Percentiles rank a stretch among this genome's conserved stretches.
Evolutionary conservation across 2,329 filamentous ascomycete species (phyloP).

Genomic region (Leptosphaerulina australis): DNA sequence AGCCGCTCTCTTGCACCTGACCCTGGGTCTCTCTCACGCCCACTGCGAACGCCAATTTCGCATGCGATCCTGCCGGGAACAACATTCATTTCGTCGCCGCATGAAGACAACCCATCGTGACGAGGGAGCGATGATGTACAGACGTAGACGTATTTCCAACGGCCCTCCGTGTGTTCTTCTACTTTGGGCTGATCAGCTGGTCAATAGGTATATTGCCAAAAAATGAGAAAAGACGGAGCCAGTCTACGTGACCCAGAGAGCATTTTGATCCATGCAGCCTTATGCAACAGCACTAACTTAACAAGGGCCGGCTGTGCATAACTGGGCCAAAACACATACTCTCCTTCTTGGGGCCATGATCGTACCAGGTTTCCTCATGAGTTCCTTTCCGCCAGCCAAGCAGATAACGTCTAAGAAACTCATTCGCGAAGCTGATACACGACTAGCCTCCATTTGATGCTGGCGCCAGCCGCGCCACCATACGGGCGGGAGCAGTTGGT

Average conservation of each 20-base stretch:
- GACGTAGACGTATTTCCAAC: too few species aligned
- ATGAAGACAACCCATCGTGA: too few species aligned
- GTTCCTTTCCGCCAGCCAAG: conserved; percentile 9
- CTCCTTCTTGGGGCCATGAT: conserved; percentile 3
- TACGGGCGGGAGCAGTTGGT: conserved; percentile 16
- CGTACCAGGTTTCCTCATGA: conserved; percentile 4
- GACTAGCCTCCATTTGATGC: conserved; percentile 4
- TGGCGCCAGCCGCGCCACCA: conserved; percentile 15
- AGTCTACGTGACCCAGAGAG: neutral
- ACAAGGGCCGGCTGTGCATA: conserved; percentile 1
- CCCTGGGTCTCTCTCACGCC: too few species aligned
- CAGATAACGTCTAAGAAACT: conserved; percentile 12
- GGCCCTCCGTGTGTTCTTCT: too few species aligned
- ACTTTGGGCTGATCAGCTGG: too few species aligned
- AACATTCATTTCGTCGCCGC: too few species aligned
- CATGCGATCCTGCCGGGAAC: too few species aligned
- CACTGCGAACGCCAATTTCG: too few species aligned
- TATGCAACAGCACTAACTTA: neutral
- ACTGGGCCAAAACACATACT: conserved; percentile 1
- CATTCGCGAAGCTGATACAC: conserved; percentile 7
- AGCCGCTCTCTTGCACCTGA: too few species aligned
- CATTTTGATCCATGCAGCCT: conserved; percentile 2
- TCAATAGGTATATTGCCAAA: too few species aligned
- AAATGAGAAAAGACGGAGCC: too few species aligned
- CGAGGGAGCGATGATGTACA: too few species aligned